Conservation (phyloP, 768 basidiomycete species). For the Botryobasidium botryosum region DNA sequence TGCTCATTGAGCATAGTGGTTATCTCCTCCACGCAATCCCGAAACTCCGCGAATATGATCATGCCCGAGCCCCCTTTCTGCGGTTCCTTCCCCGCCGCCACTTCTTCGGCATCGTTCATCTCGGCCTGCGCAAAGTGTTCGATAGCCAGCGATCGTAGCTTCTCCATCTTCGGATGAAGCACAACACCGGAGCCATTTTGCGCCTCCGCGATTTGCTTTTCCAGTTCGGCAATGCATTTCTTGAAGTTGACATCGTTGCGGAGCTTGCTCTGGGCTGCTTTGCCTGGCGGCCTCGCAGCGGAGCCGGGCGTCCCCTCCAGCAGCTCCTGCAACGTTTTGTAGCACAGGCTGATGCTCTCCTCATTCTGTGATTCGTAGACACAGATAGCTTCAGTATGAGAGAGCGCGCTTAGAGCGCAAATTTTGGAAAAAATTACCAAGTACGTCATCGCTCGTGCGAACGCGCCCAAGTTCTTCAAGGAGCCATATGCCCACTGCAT, state of each 20-base stretch:
- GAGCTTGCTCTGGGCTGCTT: constrained; percentile 21
- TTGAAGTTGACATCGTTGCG: constrained; percentile 33
- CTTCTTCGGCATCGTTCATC: constrained; percentile 25
- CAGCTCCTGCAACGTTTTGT: constrained; percentile 31
- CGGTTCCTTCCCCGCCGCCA: constrained; percentile 16
- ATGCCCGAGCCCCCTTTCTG: no score
- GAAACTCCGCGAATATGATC: constrained; percentile 90
- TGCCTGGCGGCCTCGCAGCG: constrained; percentile 13
- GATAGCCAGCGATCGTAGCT: constrained; percentile 50
- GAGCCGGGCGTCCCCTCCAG: constrained; percentile 8
- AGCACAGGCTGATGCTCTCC: constrained; percentile 64
- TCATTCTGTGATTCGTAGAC: constrained; percentile 40
- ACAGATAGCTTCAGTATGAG: constrained; percentile 7
- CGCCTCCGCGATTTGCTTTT: constrained; percentile 30
- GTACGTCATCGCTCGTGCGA: constrained; percentile 79
- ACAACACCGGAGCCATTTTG: constrained; percentile 34
- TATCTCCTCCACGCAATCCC: constrained; percentile 83
- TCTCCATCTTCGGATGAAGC: constrained; percentile 86
- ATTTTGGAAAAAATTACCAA: constrained; percentile 34
- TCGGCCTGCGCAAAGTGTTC: constrained; percentile 53
- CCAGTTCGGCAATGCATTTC: constrained; percentile 48
- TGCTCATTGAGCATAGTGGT: constrained; percentile 63
- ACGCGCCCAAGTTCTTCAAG: constrained; percentile 34
- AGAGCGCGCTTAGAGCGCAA: not conserved
- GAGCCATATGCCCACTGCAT: constrained; percentile 36